Evolutionary conservation across 192 early-diverging fungal species (phyloP).

Genomic region (Entomortierella parvispora): DNA sequence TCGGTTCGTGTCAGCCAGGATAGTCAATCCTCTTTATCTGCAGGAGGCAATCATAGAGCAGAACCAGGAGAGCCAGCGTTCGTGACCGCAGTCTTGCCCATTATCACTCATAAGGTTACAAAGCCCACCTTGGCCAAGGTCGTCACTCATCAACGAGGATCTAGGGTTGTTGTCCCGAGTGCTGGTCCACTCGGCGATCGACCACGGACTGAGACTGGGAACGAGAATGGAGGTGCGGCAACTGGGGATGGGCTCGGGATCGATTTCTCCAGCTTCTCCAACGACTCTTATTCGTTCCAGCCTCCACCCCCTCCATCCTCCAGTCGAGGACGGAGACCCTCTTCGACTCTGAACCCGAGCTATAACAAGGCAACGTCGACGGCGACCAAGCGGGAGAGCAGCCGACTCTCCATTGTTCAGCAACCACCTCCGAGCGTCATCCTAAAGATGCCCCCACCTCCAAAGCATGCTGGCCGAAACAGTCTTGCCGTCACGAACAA

Average conservation of each 20-base stretch:
- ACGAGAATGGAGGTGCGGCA: not conserved
- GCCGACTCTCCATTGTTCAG: not conserved
- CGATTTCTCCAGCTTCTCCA: constrained; percentile 26
- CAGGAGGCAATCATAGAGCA: not conserved
- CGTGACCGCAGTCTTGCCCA: constrained; percentile 31
- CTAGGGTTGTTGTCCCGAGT: constrained; percentile 11
- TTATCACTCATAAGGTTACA: constrained; percentile 37
- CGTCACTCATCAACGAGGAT: constrained; percentile 24
- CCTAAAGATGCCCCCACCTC: constrained; percentile 29
- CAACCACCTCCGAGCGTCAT: constrained; percentile 15
- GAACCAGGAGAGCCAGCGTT: constrained; percentile 3
- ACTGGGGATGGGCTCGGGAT: constrained; percentile 20
- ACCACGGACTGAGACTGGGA: not conserved
- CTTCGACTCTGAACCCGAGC: constrained; percentile 29
- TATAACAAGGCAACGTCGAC: constrained; percentile 4
- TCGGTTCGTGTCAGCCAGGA: constrained; percentile 42
- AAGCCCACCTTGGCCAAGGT: constrained; percentile 41
- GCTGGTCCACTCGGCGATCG: constrained; percentile 3
- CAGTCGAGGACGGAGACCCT: constrained; percentile 18
- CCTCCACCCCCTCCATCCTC: not conserved
- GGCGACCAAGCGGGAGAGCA: not conserved
- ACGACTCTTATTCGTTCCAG: not conserved
- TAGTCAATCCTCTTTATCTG: constrained; percentile 8
- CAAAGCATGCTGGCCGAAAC: constrained; percentile 1
- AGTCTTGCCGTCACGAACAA: not conserved